Evolutionary conservation across 768 basidiomycete genomes (phyloP), one percentile per base, ranked within the genome.

Genomic region (Tricholoma sp.): DNA sequence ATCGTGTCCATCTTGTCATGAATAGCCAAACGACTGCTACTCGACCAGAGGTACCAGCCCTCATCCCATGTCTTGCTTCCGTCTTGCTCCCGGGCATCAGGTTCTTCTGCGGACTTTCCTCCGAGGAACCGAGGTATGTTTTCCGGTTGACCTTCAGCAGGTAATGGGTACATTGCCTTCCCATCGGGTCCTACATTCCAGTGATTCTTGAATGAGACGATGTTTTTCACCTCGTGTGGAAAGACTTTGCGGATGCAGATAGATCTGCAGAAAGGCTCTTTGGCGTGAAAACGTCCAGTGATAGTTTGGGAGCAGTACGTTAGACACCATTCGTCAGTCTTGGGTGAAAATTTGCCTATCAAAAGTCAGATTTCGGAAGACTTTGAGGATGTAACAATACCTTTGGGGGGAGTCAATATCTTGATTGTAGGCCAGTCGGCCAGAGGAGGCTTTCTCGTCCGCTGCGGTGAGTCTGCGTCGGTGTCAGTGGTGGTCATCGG

Each of bases 1-100:
- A 91, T 89, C 50, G 76, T 73, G 15, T 79, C 70, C 50, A 84
- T 68, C 63, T 82, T 83, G 65, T 85, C 80, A 59, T 78, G 73
- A 7, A 79, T 75, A 10, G 78, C 81, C 66, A 73, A 74, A 49
- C 76, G 74, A 50, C 76, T 82, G 53, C 74, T 75, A 13, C 80
- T 80, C 51, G 81, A 78, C 87, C 88, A 90, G 41, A 91, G 62
- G 64, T 91, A 91, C 79, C 80, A 86, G 4, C 89, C 88, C 62
- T 84, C 82, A 55, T 88, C 77, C 89, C 89, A 91, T 62, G 80
- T 77, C 59, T 79, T 82, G 41, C 72, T 74, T 18, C 79, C 73
- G 58, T 70, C 56, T 24, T 63, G 52, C 18, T 55, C 49, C 31
- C 56, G 55, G 56, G 69, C 59, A 17, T 61, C 50, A 45, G 70